Conservation (phyloP, 2,329 filamentous ascomycete genomes). For the Exophiala viscosa region DNA sequence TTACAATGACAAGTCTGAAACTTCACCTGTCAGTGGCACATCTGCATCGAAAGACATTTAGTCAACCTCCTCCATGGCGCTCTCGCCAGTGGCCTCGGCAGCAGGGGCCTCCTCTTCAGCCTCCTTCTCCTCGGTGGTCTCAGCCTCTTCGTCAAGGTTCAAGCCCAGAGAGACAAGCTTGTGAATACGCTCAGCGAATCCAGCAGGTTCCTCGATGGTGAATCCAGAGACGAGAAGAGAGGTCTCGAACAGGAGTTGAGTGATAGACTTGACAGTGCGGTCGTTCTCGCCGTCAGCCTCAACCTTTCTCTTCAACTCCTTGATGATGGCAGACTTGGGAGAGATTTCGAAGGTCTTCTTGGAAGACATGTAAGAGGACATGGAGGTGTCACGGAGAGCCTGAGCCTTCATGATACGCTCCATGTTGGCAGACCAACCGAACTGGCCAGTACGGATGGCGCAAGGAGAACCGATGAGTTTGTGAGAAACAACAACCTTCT, state of each 20-base stretch:
- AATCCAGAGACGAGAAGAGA: conserved; percentile 97
- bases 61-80: conserved; percentile 99
- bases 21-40: conserved; percentile 18
- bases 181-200: conserved; percentile 98
- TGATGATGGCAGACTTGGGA: conserved; percentile 94
- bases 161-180: conserved; percentile 97
- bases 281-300: conserved; percentile 97
- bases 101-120: conserved; percentile 55
- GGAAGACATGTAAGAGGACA: conserved; percentile 99
- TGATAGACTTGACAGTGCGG: conserved; percentile 98
- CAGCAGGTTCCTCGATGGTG: conserved; percentile 97
- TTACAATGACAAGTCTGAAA: conserved; percentile 16
- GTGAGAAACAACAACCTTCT: conserved; percentile 99
- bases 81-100: conserved; percentile 70
- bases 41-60: conserved; percentile 49
- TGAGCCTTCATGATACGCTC: conserved; percentile 99
- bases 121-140: conserved; percentile 56
- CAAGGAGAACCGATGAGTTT: conserved; percentile 93
- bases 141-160: conserved; percentile 92
- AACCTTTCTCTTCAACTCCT: conserved; percentile 99
- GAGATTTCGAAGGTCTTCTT: conserved; percentile 99
- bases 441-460: conserved; percentile 98
- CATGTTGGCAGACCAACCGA: conserved; percentile 99
- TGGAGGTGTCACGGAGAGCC: conserved; percentile 98
- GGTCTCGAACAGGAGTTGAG: conserved; percentile 97